phyloP scores from a whole-genome alignment of 192 early-diverging fungal genomes.

The Coemansia sp. region DNA sequence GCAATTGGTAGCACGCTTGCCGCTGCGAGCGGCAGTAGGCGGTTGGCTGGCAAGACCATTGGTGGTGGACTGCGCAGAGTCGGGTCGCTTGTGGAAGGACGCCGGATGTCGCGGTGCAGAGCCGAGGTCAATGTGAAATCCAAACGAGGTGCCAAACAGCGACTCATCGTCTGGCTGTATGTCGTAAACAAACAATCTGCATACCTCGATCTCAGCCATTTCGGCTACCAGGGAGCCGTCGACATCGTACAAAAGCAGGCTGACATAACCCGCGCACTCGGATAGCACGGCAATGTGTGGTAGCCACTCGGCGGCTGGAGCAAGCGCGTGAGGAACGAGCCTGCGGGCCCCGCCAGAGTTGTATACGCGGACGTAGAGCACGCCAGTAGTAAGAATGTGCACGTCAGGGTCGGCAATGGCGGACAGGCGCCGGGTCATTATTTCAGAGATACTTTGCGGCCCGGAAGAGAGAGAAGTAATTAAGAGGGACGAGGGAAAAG shows the following conservation, averaged over 20 bases:
- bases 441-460: neutral
- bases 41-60: neutral
- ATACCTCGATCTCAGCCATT: slow-evolving; percentile 24
- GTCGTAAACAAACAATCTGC: slow-evolving; percentile 12
- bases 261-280: slow-evolving; percentile 22
- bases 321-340: slow-evolving; percentile 32
- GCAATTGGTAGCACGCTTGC: slow-evolving; percentile 7
- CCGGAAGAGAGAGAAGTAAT: neutral
- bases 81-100: neutral
- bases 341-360: slow-evolving; percentile 8
- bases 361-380: slow-evolving; percentile 33
- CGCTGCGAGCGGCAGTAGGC: neutral
- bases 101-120: neutral
- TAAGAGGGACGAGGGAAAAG: slow-evolving; percentile 2
- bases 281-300: slow-evolving; percentile 39
- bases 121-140: slow-evolving; percentile 22
- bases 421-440: slow-evolving; percentile 12
- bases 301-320: slow-evolving; percentile 19
- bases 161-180: slow-evolving; percentile 41
- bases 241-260: slow-evolving; percentile 37
- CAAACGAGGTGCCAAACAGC: slow-evolving; percentile 37
- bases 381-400: slow-evolving; percentile 19
- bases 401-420: slow-evolving; percentile 7
- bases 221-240: slow-evolving; percentile 20
- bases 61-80: neutral